Base-by-base conservation (phyloP, 139 green algal genomes). In the Chlamydomonas sphaeroides region DNA sequence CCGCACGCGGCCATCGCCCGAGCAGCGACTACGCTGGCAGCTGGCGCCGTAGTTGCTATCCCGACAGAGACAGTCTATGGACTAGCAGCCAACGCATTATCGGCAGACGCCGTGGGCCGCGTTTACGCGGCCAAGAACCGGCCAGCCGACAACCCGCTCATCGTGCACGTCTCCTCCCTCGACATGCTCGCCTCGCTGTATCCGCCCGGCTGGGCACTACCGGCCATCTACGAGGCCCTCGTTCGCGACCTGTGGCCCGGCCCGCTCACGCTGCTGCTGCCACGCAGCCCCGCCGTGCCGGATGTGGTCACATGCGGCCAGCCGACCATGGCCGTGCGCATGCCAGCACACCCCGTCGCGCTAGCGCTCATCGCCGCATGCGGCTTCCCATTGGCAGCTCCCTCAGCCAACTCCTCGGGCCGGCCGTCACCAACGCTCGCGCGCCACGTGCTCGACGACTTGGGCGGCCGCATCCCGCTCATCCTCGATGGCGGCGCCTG, bases 11-110 rank as follows among this genome's bases (percentile, higher is more conserved):
- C 14, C 26, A 71, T 80, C n/a, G 42, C 56, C 15, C 26, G 57
- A 6, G 88, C 88, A 32, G 85, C 72, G 28, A 51, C 51, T 0
- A 25, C 79, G 20, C 74, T 90, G 39, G 42, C 53, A 2, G 33
- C 41, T 0, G 83, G 84, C 14, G 26, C 65, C 21, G 42, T 83
- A 20, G 88, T 93, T 3, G 90, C 84, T 5, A 88, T 93, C 41
- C 88, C 88, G 1, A 93, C 90, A 2, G 90, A 94, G 48, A 94
- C 90, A 8, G 90, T 94, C 26, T 94, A 94, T 49, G 90, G 90
- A 51, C 83, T 94, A 0, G 90, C 88, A 7, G 88, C 76, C 17
- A 88, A 90, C 70, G 90, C 90, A 0, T 65, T 89, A 23, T 70
- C 83, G 5, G 68, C 83, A 1, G 21, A 48, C 3, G 88, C 86